Conservation (phyloP, 805 yeast genomes). For the Saccharomycopsis schoenii region DNA sequence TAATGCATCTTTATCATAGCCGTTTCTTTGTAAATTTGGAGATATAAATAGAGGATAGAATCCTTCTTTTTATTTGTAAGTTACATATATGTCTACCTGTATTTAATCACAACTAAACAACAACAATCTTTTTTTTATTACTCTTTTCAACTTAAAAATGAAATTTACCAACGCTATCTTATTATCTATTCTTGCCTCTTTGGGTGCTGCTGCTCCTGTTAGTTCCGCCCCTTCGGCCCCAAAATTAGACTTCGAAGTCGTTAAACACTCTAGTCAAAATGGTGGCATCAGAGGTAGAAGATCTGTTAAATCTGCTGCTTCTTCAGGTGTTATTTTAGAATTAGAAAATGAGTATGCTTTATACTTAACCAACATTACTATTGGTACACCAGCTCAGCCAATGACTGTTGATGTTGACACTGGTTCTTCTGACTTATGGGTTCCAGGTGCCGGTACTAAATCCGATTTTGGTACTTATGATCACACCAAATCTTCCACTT, state of each 20-base stretch:
- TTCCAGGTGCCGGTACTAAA: conserved; percentile 24
- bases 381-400: conserved; percentile 39
- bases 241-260: conserved; percentile 8
- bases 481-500: conserved; percentile 27
- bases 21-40: background rate
- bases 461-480: conserved; percentile 29
- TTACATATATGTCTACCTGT: background rate
- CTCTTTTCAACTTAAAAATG: background rate
- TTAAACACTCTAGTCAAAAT: conserved; percentile 1
- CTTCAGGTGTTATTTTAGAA: conserved; percentile 2
- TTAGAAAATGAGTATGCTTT: conserved; percentile 33
- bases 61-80: background rate
- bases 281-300: background rate
- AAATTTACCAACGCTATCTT: conserved; percentile 8
- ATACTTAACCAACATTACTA: conserved; percentile 34
- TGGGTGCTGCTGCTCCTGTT: conserved; percentile 10
- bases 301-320: background rate
- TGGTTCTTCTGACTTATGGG: conserved; percentile 43
- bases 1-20: background rate
- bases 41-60: background rate
- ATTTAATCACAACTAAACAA: background rate
- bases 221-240: conserved; percentile 1
- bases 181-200: conserved; percentile 3
- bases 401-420: conserved; percentile 36
- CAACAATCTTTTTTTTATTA: background rate